A percentile compares a stretch with the other conserved stretches of the same genome.
These are phyloP conservation scores for Russula griseocarnosa DNA, from an alignment of 768 basidiomycete genomes.

Conservation along the genomic window DNA sequence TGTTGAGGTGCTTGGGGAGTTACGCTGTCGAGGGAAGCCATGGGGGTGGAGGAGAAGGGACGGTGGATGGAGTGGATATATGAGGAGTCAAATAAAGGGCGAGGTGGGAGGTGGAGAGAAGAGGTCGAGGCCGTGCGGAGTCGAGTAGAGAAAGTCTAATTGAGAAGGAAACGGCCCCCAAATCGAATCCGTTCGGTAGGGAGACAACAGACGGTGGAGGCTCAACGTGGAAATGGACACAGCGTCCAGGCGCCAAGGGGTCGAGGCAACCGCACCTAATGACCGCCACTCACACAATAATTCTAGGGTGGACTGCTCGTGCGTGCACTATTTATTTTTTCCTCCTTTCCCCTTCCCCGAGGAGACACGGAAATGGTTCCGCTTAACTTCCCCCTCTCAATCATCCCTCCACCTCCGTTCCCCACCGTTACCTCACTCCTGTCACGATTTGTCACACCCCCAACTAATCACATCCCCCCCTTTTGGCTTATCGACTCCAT, in stretches of 20 bases:
- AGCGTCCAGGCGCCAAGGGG: conserved; percentile 21
- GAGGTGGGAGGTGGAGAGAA: conserved; percentile 15
- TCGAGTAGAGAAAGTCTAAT: neutral
- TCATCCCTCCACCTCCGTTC: neutral
- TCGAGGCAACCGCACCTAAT: conserved; percentile 17
- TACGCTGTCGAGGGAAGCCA: neutral
- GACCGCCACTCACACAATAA: neutral
- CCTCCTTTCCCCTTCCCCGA: neutral
- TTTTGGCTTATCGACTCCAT: conserved; percentile 10
- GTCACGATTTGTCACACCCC: neutral
- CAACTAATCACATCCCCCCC: conserved; percentile 10
- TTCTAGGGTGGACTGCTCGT: conserved; percentile 6
- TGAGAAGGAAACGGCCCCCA: neutral
- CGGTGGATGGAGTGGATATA: neutral
- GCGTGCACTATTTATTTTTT: neutral
- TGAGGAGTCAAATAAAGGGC: conserved; percentile 4
- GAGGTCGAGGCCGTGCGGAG: conserved; percentile 18
- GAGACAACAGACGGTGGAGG: neutral
- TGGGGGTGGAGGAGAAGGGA: neutral
- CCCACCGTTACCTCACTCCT: conserved; percentile 1
- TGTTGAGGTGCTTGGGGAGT: conserved; percentile 1
- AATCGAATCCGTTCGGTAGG: no score
- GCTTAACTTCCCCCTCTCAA: neutral
- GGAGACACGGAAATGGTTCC: neutral
- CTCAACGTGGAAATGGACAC: conserved; percentile 14